These are phyloP conservation scores for Scleroderma bovista DNA, from an alignment of 768 basidiomycete genomes.

Conservation along the genomic window DNA sequence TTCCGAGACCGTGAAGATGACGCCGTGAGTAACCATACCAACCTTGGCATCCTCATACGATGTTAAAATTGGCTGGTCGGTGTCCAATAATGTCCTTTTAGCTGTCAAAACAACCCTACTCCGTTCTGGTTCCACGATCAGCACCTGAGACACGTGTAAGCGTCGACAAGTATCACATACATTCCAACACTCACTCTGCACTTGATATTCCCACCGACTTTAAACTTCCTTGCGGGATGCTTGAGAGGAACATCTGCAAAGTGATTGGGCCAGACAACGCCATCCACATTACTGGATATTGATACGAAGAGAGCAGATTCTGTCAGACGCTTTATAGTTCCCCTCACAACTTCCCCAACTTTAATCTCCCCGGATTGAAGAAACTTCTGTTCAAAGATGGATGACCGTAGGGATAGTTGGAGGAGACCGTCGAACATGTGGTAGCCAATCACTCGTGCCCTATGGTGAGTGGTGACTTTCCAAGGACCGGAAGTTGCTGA, in stretches of 20 bases:
- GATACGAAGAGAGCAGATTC: constrained; percentile 81
- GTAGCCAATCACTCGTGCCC: constrained; percentile 83
- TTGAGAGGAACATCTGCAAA: constrained; percentile 94
- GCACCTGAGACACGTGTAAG: constrained; percentile 44
- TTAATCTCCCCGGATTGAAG: constrained; percentile 75
- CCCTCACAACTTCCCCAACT: constrained; percentile 84
- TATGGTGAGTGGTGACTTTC: constrained; percentile 74
- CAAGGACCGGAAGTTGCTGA: constrained; percentile 68
- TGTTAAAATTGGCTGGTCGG: constrained; percentile 64
- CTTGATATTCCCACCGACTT: constrained; percentile 74
- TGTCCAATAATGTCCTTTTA: constrained; percentile 86
- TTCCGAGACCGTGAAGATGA: constrained; percentile 77
- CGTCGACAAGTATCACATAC: not conserved
- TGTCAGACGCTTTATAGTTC: constrained; percentile 80
- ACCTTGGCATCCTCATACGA: constrained; percentile 59
- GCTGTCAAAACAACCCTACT: constrained; percentile 83
- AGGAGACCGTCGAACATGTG: constrained; percentile 83
- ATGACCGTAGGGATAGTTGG: constrained; percentile 80
- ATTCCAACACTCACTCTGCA: constrained; percentile 57
- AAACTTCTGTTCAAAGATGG: constrained; percentile 81
- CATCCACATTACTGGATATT: constrained; percentile 83
- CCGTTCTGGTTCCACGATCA: constrained; percentile 74
- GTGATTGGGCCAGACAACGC: constrained; percentile 90
- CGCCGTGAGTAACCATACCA: constrained; percentile 73
- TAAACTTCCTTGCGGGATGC: constrained; percentile 89